Evolutionary conservation across 352 stramenopile species (phyloP).

Genomic region (Thalassiosira livingstoniorum): DNA sequence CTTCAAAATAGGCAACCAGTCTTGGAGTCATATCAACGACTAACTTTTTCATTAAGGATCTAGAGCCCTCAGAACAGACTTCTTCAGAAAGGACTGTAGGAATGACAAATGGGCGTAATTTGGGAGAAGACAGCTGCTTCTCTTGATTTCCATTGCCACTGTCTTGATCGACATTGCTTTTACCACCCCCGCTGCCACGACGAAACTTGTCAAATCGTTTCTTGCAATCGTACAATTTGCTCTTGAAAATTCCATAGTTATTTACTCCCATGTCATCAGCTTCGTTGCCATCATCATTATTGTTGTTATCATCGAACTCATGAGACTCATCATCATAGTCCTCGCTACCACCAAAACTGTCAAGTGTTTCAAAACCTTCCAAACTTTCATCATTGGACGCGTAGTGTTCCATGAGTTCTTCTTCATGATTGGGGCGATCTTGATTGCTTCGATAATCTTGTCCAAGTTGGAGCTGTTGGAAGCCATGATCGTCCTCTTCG

Average conservation of each 20-base stretch:
- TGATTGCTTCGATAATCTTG: too few species aligned
- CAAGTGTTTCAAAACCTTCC: neutral
- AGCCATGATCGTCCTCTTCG: too few species aligned
- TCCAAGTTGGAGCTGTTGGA: too few species aligned
- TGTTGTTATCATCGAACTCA: slow-evolving; percentile 1
- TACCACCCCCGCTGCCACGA: neutral
- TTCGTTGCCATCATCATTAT: slow-evolving; percentile 20
- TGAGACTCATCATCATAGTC: neutral
- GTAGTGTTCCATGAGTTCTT: too few species aligned
- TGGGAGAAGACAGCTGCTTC: neutral
- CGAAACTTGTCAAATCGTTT: slow-evolving; percentile 20
- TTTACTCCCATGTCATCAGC: slow-evolving; percentile 20
- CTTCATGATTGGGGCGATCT: too few species aligned
- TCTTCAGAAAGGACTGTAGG: slow-evolving; percentile 50
- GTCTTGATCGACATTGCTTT: neutral
- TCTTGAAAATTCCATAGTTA: slow-evolving; percentile 31
- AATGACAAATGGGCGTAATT: slow-evolving; percentile 66
- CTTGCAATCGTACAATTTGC: slow-evolving; percentile 26
- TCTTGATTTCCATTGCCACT: neutral
- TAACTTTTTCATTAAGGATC: neutral
- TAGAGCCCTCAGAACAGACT: neutral
- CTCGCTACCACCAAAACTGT: too few species aligned
- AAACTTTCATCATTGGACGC: neutral
- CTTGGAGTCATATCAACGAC: slow-evolving; percentile 76
- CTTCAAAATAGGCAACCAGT: slow-evolving; percentile 83